Percentiles rank a stretch among this genome's conserved stretches.
Evolutionary conservation across 2,329 filamentous ascomycete genomes (phyloP).

Genomic region (Hypoxylon sp.): DNA sequence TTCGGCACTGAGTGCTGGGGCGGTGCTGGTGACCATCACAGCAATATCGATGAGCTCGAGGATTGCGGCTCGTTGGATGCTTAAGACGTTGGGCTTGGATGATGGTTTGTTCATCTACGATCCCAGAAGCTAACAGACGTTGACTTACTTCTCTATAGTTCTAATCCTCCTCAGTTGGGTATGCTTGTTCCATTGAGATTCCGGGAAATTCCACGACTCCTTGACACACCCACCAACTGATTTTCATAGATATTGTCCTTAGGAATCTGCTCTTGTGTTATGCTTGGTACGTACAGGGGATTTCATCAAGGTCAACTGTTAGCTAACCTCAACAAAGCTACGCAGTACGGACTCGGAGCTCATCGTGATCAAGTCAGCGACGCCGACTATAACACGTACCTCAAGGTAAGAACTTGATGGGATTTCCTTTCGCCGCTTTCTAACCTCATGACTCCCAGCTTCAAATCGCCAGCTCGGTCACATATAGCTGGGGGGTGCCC

Average conservation of each 20-base stretch:
- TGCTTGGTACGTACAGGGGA: conserved; percentile 35
- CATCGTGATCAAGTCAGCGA: conserved; percentile 33
- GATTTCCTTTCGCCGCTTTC: neutral
- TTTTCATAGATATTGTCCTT: conserved; percentile 27
- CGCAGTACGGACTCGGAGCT: conserved; percentile 31
- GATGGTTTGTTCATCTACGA: conserved; percentile 37
- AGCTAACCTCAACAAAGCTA: conserved; percentile 29
- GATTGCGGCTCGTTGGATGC: conserved; percentile 32
- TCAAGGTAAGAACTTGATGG: conserved; percentile 23
- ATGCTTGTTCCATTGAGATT: conserved; percentile 1
- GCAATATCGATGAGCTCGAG: conserved; percentile 33
- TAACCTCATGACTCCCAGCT: conserved; percentile 24
- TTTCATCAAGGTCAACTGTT: neutral
- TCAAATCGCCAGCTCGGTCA: conserved; percentile 47
- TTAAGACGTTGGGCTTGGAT: conserved; percentile 40
- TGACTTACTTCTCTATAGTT: conserved; percentile 28
- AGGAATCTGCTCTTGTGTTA: conserved; percentile 22
- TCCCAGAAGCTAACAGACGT: neutral
- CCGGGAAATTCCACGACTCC: neutral
- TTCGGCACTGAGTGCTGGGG: conserved; percentile 22
- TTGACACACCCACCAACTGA: conserved; percentile 7
- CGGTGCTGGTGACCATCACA: conserved; percentile 33
- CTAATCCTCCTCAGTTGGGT: conserved; percentile 45
- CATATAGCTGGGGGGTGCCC: conserved; percentile 52
- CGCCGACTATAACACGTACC: conserved; percentile 33